Evolutionary conservation across 768 basidiomycete species (phyloP), one percentile per base, ranked within the genome.

Genomic region (Kwoniella shandongensis): DNA sequence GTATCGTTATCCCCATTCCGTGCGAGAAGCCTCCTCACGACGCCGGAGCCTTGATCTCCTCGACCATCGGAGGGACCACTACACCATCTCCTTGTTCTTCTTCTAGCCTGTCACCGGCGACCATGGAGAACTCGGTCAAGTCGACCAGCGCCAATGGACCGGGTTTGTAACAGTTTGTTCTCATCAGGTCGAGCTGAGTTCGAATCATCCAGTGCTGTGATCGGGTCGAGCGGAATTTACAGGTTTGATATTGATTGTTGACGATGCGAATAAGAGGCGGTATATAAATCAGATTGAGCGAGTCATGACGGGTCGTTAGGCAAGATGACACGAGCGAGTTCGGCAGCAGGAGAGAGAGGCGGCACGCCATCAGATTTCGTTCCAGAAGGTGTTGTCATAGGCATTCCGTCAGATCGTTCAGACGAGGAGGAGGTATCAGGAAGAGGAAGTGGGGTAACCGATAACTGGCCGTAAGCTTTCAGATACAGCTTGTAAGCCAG

Each of bases 61-160:
- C n/a, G n/a, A n/a, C n/a, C n/a, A n/a, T n/a, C n/a, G n/a, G n/a
- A n/a, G n/a, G n/a, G 8, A 23, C 40, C 6, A 42, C 8, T 42
- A 17, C 8, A 42, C 7, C n/a, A 7, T 23, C n/a, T 42, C n/a
- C 8, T n/a, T 42, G 40, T 55, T 55, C 54, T 22, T n/a, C n/a
- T 46, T 55, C 54, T 6, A 41, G 7, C 36, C 27, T 32, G 23
- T 51, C 20, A 2, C 48, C 35, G 20, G 44, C 23, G 35, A 52
- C 61, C 67, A 66, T 63, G 36, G 57, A 61, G 30, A 70, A 63
- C 46, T 68, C 70, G 11, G 47, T 46, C n/a, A 73, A 54, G 44
- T 73, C 71, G 2, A 69, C 64, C 60, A 62, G 38, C 30, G 49
- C 29, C 15, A 73, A 42, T 40, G 68, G 68, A 17, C 71, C 71